Evolutionary conservation across 1,284 basidiomycete genomes (phyloP).

Genomic region (Trichosporon inkin): DNA sequence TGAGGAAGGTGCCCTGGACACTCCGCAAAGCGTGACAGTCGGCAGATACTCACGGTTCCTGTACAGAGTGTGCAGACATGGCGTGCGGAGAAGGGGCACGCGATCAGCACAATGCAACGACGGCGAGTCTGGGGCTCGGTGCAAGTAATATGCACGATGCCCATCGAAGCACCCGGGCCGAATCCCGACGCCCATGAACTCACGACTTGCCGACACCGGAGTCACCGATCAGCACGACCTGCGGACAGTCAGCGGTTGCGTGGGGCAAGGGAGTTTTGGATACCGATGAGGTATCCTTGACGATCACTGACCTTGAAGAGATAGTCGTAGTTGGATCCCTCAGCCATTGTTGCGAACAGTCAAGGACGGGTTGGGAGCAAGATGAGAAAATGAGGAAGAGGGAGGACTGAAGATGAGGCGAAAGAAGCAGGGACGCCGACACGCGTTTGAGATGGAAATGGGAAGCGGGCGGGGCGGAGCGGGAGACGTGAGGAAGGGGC

Average conservation of each 20-base stretch:
- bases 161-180: background rate
- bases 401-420: conserved; percentile 5
- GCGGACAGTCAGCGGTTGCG: conserved; percentile 7
- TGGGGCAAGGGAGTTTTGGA: background rate
- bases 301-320: conserved; percentile 75
- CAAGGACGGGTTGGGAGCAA: background rate
- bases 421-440: conserved; percentile 1
- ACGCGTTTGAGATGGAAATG: conserved; percentile 7
- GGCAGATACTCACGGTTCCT: conserved; percentile 49
- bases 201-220: conserved; percentile 95
- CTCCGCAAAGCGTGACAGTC: background rate
- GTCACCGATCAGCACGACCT: conserved; percentile 98
- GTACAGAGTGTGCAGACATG: conserved; percentile 6
- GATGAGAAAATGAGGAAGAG: background rate
- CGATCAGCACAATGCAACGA: conserved; percentile 7
- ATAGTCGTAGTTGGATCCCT: conserved; percentile 89
- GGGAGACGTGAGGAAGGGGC: background rate
- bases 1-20: background rate
- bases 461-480: background rate
- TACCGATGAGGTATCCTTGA: no score
- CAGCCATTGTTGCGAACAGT: conserved; percentile 59
- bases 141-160: background rate
- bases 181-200: conserved; percentile 27
- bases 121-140: background rate
- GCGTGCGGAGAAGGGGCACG: background rate